These are phyloP conservation scores for Nigrograna mackinnonii DNA, from an alignment of 2,329 filamentous ascomycete genomes.

Conservation along the genomic window DNA sequence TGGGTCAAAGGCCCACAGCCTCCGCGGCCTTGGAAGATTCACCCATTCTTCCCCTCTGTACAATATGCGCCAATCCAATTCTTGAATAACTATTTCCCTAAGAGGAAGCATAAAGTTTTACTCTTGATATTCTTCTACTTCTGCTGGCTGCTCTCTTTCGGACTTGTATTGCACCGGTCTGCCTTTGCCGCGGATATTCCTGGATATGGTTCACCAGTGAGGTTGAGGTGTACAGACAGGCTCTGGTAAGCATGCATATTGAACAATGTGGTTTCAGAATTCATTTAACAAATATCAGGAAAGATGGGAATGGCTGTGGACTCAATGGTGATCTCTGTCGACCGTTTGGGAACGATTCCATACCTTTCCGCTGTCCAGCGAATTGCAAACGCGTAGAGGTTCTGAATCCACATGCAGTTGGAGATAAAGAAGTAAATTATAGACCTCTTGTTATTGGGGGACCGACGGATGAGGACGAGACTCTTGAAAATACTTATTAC, in stretches of 20 bases:
- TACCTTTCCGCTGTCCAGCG: conserved; percentile 76
- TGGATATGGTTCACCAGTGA: conserved; percentile 67
- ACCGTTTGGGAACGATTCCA: conserved; percentile 71
- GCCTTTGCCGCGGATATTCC: conserved; percentile 63
- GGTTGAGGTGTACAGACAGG: conserved; percentile 68
- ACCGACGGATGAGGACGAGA: conserved; percentile 42
- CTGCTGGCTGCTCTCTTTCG: conserved; percentile 71
- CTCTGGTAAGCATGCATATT: conserved; percentile 62
- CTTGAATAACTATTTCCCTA: conserved; percentile 65
- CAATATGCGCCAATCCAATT: conserved; percentile 70
- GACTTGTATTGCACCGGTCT: conserved; percentile 68
- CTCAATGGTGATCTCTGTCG: conserved; percentile 75
- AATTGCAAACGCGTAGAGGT: conserved; percentile 69
- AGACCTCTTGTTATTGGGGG: conserved; percentile 60
- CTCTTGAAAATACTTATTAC: conserved; percentile 64
- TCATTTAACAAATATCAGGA: conserved; percentile 27
- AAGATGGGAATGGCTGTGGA: conserved; percentile 70
- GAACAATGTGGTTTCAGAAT: conserved; percentile 23
- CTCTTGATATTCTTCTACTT: conserved; percentile 64
- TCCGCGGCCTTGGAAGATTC: conserved; percentile 52
- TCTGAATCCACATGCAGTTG: conserved; percentile 75
- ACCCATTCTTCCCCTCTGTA: conserved; percentile 63
- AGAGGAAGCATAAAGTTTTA: conserved; percentile 60
- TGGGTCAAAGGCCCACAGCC: conserved; percentile 56
- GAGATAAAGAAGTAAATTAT: conserved; percentile 65